Percentiles rank a stretch among this genome's conserved stretches.
Conservation (phyloP, 345 rosid genomes). For the Salix koriyanagi region DNA sequence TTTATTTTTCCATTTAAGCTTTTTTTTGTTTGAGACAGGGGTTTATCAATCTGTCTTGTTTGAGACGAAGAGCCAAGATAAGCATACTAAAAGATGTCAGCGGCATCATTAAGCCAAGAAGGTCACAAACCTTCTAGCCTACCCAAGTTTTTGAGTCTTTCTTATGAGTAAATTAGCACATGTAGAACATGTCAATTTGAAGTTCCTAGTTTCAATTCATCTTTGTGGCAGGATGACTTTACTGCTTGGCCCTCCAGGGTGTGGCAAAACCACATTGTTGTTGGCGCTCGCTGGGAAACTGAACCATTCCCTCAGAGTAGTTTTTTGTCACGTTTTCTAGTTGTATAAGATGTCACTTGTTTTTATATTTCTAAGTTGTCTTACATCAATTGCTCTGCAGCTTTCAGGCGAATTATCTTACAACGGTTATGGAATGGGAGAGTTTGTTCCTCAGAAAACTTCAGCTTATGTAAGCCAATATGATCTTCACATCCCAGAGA, state of each 20-base stretch:
- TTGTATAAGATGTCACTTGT: not conserved
- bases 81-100: conserved; percentile 46
- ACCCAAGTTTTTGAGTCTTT: too few species aligned
- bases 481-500: conserved; percentile 38
- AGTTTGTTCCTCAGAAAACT: conserved; percentile 41
- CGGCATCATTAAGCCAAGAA: conserved; percentile 61
- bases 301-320: conserved; percentile 46
- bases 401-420: conserved; percentile 33
- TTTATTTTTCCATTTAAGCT: not conserved
- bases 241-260: conserved; percentile 80
- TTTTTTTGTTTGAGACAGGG: conserved; percentile 27
- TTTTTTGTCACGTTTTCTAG: not conserved
- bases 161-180: too few species aligned
- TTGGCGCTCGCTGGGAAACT: conserved; percentile 67
- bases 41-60: conserved; percentile 35
- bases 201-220: not conserved
- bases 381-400: conserved; percentile 4
- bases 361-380: not conserved
- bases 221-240: conserved; percentile 49
- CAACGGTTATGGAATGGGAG: conserved; percentile 30
- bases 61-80: conserved; percentile 42
- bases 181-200: too few species aligned
- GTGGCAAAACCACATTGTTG: conserved; percentile 64
- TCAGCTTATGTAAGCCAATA: conserved; percentile 33
- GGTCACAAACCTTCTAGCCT: conserved; percentile 31